These are phyloP conservation scores for Asterella californica DNA, from an alignment of 225 moss, liverwort and hornwort species.

Conservation along the genomic window DNA sequence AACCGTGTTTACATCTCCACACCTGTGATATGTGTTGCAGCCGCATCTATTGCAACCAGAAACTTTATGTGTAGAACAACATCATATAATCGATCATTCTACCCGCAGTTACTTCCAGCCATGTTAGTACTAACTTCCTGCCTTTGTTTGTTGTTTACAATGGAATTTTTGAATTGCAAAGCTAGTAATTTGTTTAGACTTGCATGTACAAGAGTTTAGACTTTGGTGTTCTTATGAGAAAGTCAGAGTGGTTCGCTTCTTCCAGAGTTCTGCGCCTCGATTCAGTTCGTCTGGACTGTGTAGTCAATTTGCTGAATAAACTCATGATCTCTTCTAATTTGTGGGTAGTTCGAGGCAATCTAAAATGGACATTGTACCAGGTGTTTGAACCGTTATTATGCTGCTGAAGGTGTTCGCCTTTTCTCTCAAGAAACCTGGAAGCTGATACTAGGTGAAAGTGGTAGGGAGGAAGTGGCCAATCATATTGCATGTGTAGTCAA, in stretches of 20 bases:
- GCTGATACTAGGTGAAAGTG: conserved; percentile 59
- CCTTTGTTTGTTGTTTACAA: neutral
- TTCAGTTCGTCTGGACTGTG: neutral
- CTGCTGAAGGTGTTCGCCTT: conserved; percentile 77
- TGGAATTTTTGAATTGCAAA: neutral
- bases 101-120: conserved; percentile 62
- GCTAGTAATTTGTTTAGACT: neutral
- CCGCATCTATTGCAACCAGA: conserved; percentile 72
- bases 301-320: too few species aligned
- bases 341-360: neutral
- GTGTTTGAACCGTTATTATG: conserved; percentile 82
- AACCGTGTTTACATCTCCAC: too few species aligned
- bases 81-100: conserved; percentile 57
- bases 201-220: neutral
- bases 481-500: conserved; percentile 56
- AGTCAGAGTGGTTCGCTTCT: neutral
- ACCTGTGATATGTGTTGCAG: conserved; percentile 43
- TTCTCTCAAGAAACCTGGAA: conserved; percentile 90
- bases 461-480: conserved; percentile 68
- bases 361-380: conserved; percentile 33
- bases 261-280: neutral
- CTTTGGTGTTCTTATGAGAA: neutral
- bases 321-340: neutral
- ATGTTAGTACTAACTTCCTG: conserved; percentile 38
- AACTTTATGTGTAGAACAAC: conserved; percentile 57